Evolutionary conservation across 2,329 filamentous ascomycete species (phyloP), one percentile per base, ranked within the genome.

Genomic region (Xylariaceae sp.): DNA sequence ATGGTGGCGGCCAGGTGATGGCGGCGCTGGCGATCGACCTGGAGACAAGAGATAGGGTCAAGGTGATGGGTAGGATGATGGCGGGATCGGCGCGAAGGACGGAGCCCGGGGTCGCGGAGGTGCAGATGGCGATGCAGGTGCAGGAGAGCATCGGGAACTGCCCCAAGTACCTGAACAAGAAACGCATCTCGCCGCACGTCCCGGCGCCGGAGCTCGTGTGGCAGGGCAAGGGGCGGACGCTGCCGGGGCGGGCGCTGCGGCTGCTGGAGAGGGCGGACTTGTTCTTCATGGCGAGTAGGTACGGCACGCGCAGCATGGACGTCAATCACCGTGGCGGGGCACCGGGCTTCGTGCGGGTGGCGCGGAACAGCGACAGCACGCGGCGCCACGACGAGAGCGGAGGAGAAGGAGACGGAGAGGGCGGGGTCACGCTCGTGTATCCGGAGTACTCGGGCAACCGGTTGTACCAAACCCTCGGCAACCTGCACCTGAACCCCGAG

Each of bases 381-480:
- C 56, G 19, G 15, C 11, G 9, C 13, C 36, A 36, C 3, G 37
- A 31, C 61, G 17, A 17, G 11, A 34, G 31, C 31, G 63, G 69
- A 17, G 63, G 61, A 3, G 67, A 66, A 1, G 63, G 53, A 3
- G 56, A 30, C 12, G 11, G 11, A 11, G 34, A 34, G 4, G 49
- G 39, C 3, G 50, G 48, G 0, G 51, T 69, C 1, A 70, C 78
- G 3, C 62, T 94, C 12, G 71, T 84, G 3, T 95, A 88, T 62
- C 89, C 89, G 0, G 89, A 95, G 59, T 94, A 85, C 60, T 89
- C 85, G 1, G 89, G 89, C 7, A 95, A 95, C 61, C 72, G 87
- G 13, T 67, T 93, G 0, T 95, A 94, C 54, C 88, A 94, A 61
- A 87, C 85, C 0, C 73, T 94, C 0, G 89, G 89, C 1, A 95